These are phyloP conservation scores for Botrytis byssoidea DNA, from an alignment of 2,329 filamentous ascomycete genomes.

Conservation along the genomic window DNA sequence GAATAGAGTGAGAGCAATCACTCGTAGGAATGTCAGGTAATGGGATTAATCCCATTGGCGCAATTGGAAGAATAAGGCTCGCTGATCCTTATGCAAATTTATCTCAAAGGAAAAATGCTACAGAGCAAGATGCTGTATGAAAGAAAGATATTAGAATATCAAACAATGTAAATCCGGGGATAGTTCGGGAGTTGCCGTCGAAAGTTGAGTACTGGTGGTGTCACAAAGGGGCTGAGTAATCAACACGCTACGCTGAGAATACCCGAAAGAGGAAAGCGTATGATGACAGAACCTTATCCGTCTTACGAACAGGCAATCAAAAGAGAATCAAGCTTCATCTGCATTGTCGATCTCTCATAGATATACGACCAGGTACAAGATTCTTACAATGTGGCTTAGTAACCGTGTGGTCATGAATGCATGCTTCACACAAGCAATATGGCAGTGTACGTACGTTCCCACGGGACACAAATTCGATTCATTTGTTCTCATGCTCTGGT, in stretches of 20 bases:
- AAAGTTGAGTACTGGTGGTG: not conserved
- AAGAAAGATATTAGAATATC: not conserved
- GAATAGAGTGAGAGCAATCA: not conserved
- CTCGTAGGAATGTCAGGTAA: not conserved
- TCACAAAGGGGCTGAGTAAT: not conserved
- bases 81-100: accelerated
- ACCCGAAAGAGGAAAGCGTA: conserved; percentile 5
- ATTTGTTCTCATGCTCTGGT: not conserved
- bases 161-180: not conserved
- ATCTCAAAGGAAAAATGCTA: not conserved
- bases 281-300: not conserved
- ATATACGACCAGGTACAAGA: not conserved
- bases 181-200: not conserved
- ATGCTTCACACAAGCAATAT: not conserved
- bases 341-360: not conserved
- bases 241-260: conserved; percentile 20
- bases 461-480: not conserved
- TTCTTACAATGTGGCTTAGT: not conserved
- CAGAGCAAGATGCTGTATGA: not conserved
- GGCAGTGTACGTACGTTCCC: not conserved
- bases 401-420: not conserved
- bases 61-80: not conserved
- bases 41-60: not conserved
- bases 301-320: not conserved
- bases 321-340: not conserved